Percentiles rank a stretch among this genome's conserved stretches.
Conservation (phyloP, 306 rosid species). For the Vigna trinervia region DNA sequence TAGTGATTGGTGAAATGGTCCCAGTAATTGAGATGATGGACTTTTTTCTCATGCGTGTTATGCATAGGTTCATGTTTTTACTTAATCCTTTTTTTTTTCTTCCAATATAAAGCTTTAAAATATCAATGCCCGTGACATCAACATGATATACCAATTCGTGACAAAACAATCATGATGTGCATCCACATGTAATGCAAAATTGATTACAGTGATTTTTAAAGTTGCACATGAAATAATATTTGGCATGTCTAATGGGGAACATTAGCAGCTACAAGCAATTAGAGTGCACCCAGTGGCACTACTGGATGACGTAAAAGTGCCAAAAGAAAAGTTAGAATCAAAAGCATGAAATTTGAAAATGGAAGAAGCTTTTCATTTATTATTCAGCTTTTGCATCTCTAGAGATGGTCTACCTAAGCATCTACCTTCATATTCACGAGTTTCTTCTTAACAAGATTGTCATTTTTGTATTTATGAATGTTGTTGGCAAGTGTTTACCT, state of each 20-base stretch:
- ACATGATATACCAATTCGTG: conserved; percentile 2
- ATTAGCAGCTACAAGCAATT: conserved; percentile 40
- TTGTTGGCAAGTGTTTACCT: background rate
- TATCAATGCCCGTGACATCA: background rate
- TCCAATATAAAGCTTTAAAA: background rate
- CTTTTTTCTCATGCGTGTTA: conserved; percentile 8
- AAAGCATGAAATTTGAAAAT: conserved; percentile 34
- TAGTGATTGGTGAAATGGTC: conserved; percentile 5
- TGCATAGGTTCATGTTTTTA: background rate
- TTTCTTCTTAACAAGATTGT: conserved; percentile 12
- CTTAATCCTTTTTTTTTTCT: conserved; percentile 2
- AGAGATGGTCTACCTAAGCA: conserved; percentile 29
- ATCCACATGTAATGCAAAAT: conserved; percentile 40
- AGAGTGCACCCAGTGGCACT: conserved; percentile 28
- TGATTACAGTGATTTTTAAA: conserved; percentile 8
- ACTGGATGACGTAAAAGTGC: conserved; percentile 32
- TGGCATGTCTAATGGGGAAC: conserved; percentile 41
- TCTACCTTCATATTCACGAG: conserved; percentile 33
- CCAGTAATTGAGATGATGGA: conserved; percentile 10
- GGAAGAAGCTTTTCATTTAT: conserved; percentile 41
- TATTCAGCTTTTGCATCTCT: conserved; percentile 12
- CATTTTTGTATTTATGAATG: conserved; percentile 29
- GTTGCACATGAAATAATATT: conserved; percentile 31
- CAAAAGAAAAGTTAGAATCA: conserved; percentile 34
- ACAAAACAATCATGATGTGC: conserved; percentile 45